Evolutionary conservation across 805 yeast species (phyloP).

Genomic region (Isabelozyma pseudorhagii): DNA sequence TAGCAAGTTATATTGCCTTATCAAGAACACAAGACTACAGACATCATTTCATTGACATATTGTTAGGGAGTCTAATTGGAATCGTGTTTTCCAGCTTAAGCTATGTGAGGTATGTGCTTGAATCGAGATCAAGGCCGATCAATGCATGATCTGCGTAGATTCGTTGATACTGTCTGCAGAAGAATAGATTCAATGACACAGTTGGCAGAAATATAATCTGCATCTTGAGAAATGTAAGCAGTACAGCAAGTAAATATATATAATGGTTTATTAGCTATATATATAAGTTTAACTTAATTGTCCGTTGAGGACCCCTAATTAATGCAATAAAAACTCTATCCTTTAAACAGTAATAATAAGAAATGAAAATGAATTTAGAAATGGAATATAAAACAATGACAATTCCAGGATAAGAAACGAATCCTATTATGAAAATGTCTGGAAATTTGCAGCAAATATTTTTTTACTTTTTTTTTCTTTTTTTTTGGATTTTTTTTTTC

Average conservation of each 20-base stretch:
- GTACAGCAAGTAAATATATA: background rate
- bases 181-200: too few relatives aligned
- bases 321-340: slow-evolving; percentile 43
- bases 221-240: too few relatives aligned
- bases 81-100: slow-evolving; percentile 11
- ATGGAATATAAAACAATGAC: slow-evolving; percentile 7
- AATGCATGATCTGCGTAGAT: background rate
- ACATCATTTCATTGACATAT: slow-evolving; percentile 32
- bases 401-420: slow-evolving; percentile 7
- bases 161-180: too few relatives aligned
- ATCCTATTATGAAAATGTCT: slow-evolving; percentile 3
- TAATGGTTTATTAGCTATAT: background rate
- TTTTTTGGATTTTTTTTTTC: background rate
- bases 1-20: slow-evolving; percentile 29
- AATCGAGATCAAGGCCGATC: background rate
- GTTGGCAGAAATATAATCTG: too few relatives aligned
- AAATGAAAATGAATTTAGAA: slow-evolving; percentile 18
- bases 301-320: slow-evolving; percentile 52
- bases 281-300: slow-evolving; percentile 24
- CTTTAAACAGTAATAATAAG: slow-evolving; percentile 15
- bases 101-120: slow-evolving; percentile 2
- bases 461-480: background rate
- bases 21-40: slow-evolving; percentile 34
- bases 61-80: slow-evolving; percentile 27
- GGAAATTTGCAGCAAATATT: background rate